Conservation (phyloP, 2,329 filamentous ascomycete species). For the Ramichloridium luteum region DNA sequence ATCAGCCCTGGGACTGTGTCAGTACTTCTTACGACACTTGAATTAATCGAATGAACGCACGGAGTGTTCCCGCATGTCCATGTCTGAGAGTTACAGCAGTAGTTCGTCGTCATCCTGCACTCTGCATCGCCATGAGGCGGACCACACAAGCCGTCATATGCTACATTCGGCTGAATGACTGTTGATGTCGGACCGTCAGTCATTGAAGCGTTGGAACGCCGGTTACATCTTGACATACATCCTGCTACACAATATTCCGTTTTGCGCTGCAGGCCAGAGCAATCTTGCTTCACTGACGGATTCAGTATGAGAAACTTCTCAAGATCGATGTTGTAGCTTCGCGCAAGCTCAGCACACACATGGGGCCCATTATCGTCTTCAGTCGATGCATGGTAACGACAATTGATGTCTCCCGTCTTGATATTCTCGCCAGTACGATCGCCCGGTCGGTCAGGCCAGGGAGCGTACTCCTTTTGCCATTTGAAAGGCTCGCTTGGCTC, state of each 20-base stretch:
- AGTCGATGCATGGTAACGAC: neutral
- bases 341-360: neutral
- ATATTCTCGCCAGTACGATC: no score
- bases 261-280: neutral
- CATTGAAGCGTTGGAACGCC: neutral
- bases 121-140: neutral
- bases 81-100: neutral
- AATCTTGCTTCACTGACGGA: neutral
- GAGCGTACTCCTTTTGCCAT: no score
- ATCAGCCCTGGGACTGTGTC: neutral
- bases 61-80: neutral
- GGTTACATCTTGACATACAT: neutral
- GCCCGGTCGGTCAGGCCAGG: no score
- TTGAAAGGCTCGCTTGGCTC: no score
- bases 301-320: neutral
- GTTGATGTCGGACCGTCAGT: neutral
- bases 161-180: neutral
- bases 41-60: conserved; percentile 1
- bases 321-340: neutral
- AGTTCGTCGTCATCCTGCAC: neutral
- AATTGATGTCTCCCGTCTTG: no score
- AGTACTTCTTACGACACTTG: neutral
- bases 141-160: neutral
- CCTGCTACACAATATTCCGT: neutral
- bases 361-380: neutral